Percentiles rank a stretch among this genome's conserved stretches.
Evolutionary conservation across 768 basidiomycete genomes (phyloP).

Genomic region (Tulasnella sp.): DNA sequence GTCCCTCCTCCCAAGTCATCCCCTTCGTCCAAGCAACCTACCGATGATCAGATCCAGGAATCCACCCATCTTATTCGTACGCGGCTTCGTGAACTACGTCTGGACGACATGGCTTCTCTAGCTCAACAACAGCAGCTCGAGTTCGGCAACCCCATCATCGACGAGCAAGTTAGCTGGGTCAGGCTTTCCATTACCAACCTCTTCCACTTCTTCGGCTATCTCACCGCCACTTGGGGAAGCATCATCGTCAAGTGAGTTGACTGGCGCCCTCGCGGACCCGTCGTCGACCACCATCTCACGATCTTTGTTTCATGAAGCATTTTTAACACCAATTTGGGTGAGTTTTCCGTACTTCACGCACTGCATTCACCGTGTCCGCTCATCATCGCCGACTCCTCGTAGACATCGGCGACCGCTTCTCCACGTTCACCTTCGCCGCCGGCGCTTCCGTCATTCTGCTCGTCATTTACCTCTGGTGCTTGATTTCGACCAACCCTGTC

Average conservation of each 20-base stretch:
- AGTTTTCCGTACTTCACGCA: neutral
- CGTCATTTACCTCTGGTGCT: conserved; percentile 4
- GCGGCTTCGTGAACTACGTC: neutral
- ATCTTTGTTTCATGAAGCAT: neutral
- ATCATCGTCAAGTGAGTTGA: neutral
- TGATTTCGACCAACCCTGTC: neutral
- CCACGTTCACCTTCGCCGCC: neutral
- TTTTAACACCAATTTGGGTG: neutral
- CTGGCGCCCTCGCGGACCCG: neutral
- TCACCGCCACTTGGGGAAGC: neutral
- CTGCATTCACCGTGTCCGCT: neutral
- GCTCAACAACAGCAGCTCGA: neutral
- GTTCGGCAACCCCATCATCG: neutral
- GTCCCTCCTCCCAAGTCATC: too few species aligned
- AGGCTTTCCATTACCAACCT: neutral
- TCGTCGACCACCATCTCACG: neutral
- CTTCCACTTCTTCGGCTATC: neutral
- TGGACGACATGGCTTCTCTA: neutral
- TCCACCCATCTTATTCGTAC: neutral
- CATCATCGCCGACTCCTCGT: neutral
- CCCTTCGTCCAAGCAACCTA: neutral
- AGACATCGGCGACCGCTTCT: neutral
- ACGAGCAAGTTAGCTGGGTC: neutral
- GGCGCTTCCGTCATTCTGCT: neutral
- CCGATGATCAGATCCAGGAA: neutral